Evolutionary conservation across 179 eudicot species (phyloP).

Genomic region (Camellia oleifera): DNA sequence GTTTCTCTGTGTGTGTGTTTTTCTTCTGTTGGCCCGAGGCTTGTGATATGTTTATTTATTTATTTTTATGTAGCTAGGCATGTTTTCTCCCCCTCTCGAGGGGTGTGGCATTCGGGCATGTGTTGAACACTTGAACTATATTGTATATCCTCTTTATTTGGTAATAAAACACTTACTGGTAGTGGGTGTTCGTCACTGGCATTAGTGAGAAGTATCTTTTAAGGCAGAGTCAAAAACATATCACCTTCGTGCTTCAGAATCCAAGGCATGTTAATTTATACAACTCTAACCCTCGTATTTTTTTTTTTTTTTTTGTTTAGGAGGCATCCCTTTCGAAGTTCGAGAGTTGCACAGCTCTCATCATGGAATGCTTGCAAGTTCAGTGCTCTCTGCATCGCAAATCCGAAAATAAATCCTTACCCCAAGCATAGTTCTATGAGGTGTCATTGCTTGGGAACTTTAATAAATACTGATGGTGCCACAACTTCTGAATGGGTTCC

Average conservation of each 20-base stretch:
- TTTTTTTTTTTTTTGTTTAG: slow-evolving; percentile 18
- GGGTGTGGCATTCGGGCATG: too few species aligned
- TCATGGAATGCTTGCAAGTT: slow-evolving; percentile 33
- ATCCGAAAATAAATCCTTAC: slow-evolving; percentile 22
- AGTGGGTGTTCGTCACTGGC: too few species aligned
- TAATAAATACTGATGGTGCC: slow-evolving; percentile 48
- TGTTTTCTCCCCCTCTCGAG: too few species aligned
- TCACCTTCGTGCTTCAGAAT: background rate
- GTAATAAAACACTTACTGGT: too few species aligned
- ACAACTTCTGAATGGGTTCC: slow-evolving; percentile 66
- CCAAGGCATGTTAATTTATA: background rate
- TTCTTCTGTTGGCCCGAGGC: too few species aligned
- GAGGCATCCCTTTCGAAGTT: slow-evolving; percentile 26
- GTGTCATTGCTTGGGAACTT: slow-evolving; percentile 57
- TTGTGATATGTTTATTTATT: too few species aligned
- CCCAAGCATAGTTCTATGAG: slow-evolving; percentile 28
- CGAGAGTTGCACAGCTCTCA: slow-evolving; percentile 29
- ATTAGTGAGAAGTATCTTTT: background rate
- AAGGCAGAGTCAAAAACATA: background rate
- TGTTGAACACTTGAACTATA: too few species aligned
- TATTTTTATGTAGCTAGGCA: too few species aligned
- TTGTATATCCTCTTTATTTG: too few species aligned
- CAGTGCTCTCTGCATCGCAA: slow-evolving; percentile 21
- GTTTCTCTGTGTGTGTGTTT: too few species aligned
- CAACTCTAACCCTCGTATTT: background rate